Percentiles rank a stretch among this genome's conserved stretches.
phyloP scores from a whole-genome alignment of 305 asterid genomes.

The Euphrasia arctica region DNA sequence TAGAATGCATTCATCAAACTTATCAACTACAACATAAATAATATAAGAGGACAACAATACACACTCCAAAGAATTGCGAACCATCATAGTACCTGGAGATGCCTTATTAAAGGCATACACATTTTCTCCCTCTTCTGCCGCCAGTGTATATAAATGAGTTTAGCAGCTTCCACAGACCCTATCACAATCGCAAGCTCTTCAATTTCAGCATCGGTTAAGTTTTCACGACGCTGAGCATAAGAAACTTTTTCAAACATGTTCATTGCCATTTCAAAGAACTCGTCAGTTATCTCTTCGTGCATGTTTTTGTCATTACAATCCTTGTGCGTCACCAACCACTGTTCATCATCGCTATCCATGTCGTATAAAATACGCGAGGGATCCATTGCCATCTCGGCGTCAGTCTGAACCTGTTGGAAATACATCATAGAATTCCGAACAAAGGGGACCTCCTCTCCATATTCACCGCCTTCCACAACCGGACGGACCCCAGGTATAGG shows the following conservation, averaged over 20 bases:
- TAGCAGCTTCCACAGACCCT: slow-evolving; percentile 50
- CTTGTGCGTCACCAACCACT: slow-evolving; percentile 50
- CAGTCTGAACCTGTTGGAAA: slow-evolving; percentile 76
- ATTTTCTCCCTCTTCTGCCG: slow-evolving; percentile 65
- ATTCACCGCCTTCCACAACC: slow-evolving; percentile 63
- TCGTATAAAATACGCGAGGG: slow-evolving; percentile 71
- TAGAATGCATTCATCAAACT: slow-evolving; percentile 1
- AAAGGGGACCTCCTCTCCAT: slow-evolving; percentile 50
- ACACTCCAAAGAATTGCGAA: slow-evolving; percentile 7
- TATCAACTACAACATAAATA: slow-evolving; percentile 2
- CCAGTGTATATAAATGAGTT: slow-evolving; percentile 75
- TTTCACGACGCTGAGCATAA: slow-evolving; percentile 58
- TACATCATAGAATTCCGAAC: slow-evolving; percentile 56
- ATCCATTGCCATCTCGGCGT: slow-evolving; percentile 93
- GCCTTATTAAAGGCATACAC: slow-evolving; percentile 88
- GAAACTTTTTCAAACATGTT: slow-evolving; percentile 83
- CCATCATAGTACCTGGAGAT: slow-evolving; percentile 65
- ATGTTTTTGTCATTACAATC: slow-evolving; percentile 29
- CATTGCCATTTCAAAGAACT: slow-evolving; percentile 68
- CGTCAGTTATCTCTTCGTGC: slow-evolving; percentile 58
- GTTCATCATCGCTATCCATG: slow-evolving; percentile 96
- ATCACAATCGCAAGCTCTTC: slow-evolving; percentile 55
- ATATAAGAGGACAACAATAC: slow-evolving; percentile 15
- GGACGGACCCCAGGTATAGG: slow-evolving; percentile 93
- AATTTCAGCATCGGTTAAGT: slow-evolving; percentile 65